A percentile compares a stretch with the other conserved stretches of the same genome.
Conservation (phyloP, 2,329 filamentous ascomycete species). For the Clonostachys solani region DNA sequence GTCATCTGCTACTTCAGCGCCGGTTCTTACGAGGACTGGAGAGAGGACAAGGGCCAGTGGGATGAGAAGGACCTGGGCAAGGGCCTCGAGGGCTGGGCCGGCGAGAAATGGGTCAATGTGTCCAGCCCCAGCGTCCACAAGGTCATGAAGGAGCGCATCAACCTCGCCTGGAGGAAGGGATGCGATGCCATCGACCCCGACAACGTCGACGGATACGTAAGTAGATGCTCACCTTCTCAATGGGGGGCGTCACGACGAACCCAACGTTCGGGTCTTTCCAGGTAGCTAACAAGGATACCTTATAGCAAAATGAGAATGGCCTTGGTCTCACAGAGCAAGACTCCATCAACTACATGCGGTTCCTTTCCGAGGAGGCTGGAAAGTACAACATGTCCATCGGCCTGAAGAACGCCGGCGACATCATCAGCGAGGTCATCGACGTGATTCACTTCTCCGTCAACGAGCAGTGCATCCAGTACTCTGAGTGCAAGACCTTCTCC, state of each 20-base stretch:
- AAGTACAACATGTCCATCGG: slow-evolving; percentile 55
- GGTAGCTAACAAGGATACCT: not conserved
- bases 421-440: slow-evolving; percentile 43
- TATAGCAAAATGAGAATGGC: slow-evolving; percentile 55
- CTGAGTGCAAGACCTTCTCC: slow-evolving; percentile 54
- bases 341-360: slow-evolving; percentile 55
- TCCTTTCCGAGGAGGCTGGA: slow-evolving; percentile 51
- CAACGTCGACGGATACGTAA: slow-evolving; percentile 63
- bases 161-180: slow-evolving; percentile 54
- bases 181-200: slow-evolving; percentile 69
- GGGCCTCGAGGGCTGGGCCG: slow-evolving; percentile 57
- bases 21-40: slow-evolving; percentile 62
- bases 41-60: slow-evolving; percentile 55
- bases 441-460: slow-evolving; percentile 64
- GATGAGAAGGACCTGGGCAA: slow-evolving; percentile 50
- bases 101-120: slow-evolving; percentile 64
- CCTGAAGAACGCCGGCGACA: slow-evolving; percentile 63
- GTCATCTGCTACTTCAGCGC: slow-evolving; percentile 76
- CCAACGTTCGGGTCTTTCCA: too few relatives aligned
- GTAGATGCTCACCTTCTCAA: slow-evolving; percentile 9
- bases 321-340: slow-evolving; percentile 52
- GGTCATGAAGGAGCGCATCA: slow-evolving; percentile 60
- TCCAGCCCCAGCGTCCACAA: slow-evolving; percentile 51
- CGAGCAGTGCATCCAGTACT: slow-evolving; percentile 61
- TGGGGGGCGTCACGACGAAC: too few relatives aligned